Base-by-base conservation (phyloP, 805 yeast genomes). In the Yarrowia osloensis region DNA sequence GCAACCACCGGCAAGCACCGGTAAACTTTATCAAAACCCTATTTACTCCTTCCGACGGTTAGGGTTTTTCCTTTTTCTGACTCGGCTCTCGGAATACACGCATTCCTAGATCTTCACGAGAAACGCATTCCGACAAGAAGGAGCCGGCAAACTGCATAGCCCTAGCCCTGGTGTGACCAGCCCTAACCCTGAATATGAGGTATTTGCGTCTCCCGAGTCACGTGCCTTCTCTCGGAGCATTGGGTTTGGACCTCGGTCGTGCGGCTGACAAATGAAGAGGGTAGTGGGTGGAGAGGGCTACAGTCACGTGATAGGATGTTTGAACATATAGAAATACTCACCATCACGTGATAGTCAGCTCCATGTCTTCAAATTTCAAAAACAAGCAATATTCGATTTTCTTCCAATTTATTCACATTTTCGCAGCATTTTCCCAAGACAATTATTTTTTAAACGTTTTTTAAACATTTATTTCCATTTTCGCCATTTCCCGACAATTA, bases 21-120 rank as follows among this genome's bases (percentile, higher is more conserved):
- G 6, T 6, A 31, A 28, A 28, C 31, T n/a, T n/a, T 19, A 40
- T 13, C 26, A 13, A 9, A 46, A 46, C 50, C 31, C 12, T 24
- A 24, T 15, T 6, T 19, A n/a, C n/a, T 11, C 29, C 13, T 24
- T 7, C 33, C 52, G 22, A 28, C 8, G 54, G 54, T 49, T 29
- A 49, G 55, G 55, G 55, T 5, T 24, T 5, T 12, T 24, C 5
- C 13, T 39, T 3, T 2, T 13, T 12, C 2, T 50, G 57, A 50
- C 57, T 33, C 57, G 57, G 57, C 57, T 15, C 57, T 50, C 57
- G 57, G 37, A 33, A 21, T 4, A 11, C 17, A 28, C 17, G 22
- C 57, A 50, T 50, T 50, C 57, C 17, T 21, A 13, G 40, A 50
- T 50, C 57, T n/a, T 29, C 54, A 29, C 54, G 54, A 29, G 13